Conservation (phyloP, 2,329 filamentous ascomycete genomes). For the Metarhizium sp. region DNA sequence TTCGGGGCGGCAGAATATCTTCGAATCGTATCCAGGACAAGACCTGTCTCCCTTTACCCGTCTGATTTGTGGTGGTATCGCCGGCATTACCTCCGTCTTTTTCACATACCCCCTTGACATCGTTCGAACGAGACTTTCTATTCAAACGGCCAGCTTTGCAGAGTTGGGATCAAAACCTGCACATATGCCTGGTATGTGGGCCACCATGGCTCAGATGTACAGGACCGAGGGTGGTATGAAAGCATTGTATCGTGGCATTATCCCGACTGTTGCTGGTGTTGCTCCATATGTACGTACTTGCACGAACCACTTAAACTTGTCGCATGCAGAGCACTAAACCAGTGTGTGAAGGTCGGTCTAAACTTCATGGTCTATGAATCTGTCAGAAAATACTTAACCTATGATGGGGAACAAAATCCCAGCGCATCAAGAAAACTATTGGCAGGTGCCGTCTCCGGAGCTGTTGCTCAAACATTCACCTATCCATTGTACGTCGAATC, state of each 20-base stretch:
- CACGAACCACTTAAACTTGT: not conserved
- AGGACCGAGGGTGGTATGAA: slow-evolving; percentile 75
- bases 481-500: slow-evolving; percentile 78
- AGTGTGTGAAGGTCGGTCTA: slow-evolving; percentile 61
- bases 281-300: slow-evolving; percentile 67
- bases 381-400: slow-evolving; percentile 73
- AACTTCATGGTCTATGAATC: slow-evolving; percentile 99
- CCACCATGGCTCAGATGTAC: slow-evolving; percentile 76
- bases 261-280: slow-evolving; percentile 90
- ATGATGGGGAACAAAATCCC: slow-evolving; percentile 79
- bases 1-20: slow-evolving; percentile 47
- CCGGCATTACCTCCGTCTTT: slow-evolving; percentile 90
- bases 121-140: slow-evolving; percentile 87
- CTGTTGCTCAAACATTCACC: slow-evolving; percentile 92
- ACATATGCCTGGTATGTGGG: slow-evolving; percentile 86
- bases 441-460: slow-evolving; percentile 89
- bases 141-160: slow-evolving; percentile 94
- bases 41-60: slow-evolving; percentile 66
- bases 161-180: slow-evolving; percentile 55
- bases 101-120: slow-evolving; percentile 97
- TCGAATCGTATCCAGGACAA: slow-evolving; percentile 65
- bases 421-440: slow-evolving; percentile 69
- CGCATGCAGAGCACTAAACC: slow-evolving; percentile 10
- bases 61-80: slow-evolving; percentile 80
- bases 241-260: slow-evolving; percentile 87